Evolutionary conservation across 1,284 basidiomycete species (phyloP).

Genomic region (Ceraceosorus guamensis): DNA sequence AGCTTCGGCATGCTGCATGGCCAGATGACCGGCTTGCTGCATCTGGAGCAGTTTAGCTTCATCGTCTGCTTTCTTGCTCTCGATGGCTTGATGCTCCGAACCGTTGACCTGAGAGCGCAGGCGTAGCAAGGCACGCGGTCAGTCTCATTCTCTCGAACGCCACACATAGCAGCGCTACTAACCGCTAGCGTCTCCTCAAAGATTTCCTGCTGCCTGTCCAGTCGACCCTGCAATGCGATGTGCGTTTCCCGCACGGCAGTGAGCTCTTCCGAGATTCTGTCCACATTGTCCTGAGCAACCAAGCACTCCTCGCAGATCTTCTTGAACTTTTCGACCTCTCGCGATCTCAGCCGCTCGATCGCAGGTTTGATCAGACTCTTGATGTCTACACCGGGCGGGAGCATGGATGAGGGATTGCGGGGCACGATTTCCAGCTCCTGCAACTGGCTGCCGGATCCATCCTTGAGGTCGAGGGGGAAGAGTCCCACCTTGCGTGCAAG

Average conservation of each 20-base stretch:
- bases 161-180: too few species aligned
- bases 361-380: not conserved
- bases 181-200: constrained; percentile 1
- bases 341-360: not conserved
- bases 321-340: not conserved
- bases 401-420: not conserved
- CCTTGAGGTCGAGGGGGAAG: not conserved
- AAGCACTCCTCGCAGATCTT: constrained; percentile 1
- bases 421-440: constrained; percentile 3
- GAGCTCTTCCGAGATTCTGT: not conserved
- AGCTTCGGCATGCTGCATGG: constrained; percentile 9
- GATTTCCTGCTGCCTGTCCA: not conserved
- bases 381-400: not conserved
- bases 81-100: constrained; percentile 1
- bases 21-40: not conserved
- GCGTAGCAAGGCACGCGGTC: not conserved
- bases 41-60: not conserved
- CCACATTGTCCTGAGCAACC: not conserved
- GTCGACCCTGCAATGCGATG: not conserved
- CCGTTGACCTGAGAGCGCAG: not conserved
- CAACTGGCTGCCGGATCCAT: not conserved
- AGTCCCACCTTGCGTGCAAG: constrained; percentile 1
- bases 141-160: not conserved
- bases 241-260: not conserved
- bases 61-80: not conserved